Percentiles rank a stretch among this genome's conserved stretches.
Evolutionary conservation across 805 yeast genomes (phyloP).

Genomic region (Monosporozyma unispora): DNA sequence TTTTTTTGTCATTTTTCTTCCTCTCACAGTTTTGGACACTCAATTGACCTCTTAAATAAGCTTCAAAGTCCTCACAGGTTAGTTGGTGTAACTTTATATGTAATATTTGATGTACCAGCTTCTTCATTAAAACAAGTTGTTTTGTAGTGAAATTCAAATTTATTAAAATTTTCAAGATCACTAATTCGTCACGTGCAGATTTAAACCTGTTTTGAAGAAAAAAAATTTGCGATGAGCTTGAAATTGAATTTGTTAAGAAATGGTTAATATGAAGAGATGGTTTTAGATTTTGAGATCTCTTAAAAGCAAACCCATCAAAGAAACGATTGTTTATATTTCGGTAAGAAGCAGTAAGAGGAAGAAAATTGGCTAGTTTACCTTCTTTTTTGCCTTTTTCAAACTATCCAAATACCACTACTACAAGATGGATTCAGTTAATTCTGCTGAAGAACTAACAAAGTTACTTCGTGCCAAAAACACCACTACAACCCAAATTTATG

Average conservation of each 20-base stretch:
- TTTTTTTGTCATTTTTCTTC: background rate
- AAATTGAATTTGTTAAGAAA: background rate
- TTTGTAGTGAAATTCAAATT: background rate
- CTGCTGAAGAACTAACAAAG: conserved; percentile 48
- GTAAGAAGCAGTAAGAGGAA: background rate
- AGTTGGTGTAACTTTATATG: no score
- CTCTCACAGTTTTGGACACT: background rate
- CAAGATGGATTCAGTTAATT: conserved; percentile 10
- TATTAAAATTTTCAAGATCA: background rate
- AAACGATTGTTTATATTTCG: background rate
- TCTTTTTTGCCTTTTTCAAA: background rate
- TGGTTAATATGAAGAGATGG: background rate
- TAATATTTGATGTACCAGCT: background rate
- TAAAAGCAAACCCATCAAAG: background rate
- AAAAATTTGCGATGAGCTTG: conserved; percentile 4
- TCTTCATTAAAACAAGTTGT: background rate
- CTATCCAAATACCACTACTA: background rate
- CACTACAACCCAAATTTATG: conserved; percentile 35
- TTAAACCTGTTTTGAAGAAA: background rate
- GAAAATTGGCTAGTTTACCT: background rate
- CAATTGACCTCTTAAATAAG: background rate
- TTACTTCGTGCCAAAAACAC: conserved; percentile 47
- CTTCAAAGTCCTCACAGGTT: no score
- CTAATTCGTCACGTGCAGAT: background rate
- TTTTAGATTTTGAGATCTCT: background rate